These are phyloP conservation scores for Cladophialophora immunda DNA, from an alignment of 2,329 filamentous ascomycete species.

Conservation along the genomic window DNA sequence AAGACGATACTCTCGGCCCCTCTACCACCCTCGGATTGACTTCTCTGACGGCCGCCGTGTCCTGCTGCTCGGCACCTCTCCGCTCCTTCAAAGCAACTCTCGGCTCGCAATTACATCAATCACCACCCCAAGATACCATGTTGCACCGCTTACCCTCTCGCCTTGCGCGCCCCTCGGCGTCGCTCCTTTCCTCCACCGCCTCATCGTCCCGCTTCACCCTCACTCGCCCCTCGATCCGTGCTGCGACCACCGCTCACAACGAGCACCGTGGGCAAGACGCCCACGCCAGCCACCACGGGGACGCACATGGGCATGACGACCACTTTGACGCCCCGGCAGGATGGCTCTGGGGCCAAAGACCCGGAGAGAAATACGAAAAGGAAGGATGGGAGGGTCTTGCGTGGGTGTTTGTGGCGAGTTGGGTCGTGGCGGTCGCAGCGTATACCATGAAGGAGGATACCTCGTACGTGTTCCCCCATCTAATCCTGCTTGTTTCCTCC, in stretches of 20 bases:
- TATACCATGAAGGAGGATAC: conserved; percentile 99
- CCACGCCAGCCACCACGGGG: conserved; percentile 22
- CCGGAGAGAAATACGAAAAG: conserved; percentile 92
- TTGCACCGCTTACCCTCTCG: conserved; percentile 19
- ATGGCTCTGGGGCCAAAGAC: conserved; percentile 93
- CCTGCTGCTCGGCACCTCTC: background rate
- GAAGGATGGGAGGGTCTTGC: conserved; percentile 83
- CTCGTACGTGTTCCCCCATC: conserved; percentile 72
- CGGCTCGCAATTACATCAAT: background rate
- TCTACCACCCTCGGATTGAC: background rate
- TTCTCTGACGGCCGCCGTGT: background rate
- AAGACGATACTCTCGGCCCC: background rate
- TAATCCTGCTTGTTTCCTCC: background rate
- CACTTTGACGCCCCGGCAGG: conserved; percentile 90
- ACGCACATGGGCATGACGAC: conserved; percentile 36
- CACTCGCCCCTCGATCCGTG: conserved; percentile 15
- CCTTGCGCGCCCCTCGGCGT: conserved; percentile 15
- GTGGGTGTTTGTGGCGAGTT: conserved; percentile 72
- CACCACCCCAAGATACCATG: background rate
- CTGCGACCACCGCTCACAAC: conserved; percentile 19
- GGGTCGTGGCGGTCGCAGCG: conserved; percentile 76
- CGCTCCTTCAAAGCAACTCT: background rate
- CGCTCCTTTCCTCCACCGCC: background rate
- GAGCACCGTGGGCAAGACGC: conserved; percentile 22
- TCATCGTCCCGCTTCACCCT: conserved; percentile 6